Conservation (phyloP, 805 yeast species). For the Lipomyces orientalis region DNA sequence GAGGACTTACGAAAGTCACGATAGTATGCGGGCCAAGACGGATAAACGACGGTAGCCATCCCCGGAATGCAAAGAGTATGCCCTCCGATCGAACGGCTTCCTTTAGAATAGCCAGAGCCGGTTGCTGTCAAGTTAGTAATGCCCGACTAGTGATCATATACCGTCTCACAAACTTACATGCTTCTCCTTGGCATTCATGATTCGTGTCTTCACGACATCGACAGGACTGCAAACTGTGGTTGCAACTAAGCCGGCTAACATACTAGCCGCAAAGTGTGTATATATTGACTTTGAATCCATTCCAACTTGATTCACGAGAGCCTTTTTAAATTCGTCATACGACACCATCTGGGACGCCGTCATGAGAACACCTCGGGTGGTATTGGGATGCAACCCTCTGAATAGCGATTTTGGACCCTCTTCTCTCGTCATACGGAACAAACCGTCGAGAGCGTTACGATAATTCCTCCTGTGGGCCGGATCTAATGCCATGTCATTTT, state of each 20-base stretch:
- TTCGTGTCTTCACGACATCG: slow-evolving; percentile 86
- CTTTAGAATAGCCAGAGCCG: slow-evolving; percentile 58
- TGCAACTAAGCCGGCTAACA: slow-evolving; percentile 84
- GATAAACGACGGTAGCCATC: slow-evolving; percentile 88
- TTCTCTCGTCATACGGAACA: slow-evolving; percentile 60
- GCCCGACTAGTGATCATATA: not conserved
- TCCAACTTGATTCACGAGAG: slow-evolving; percentile 57
- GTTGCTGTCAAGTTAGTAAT: slow-evolving; percentile 46
- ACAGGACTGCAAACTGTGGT: slow-evolving; percentile 93
- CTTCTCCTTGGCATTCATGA: slow-evolving; percentile 64
- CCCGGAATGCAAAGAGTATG: slow-evolving; percentile 79
- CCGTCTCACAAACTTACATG: slow-evolving; percentile 19
- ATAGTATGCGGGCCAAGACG: slow-evolving; percentile 75
- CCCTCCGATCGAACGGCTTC: slow-evolving; percentile 73
- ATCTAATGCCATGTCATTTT: slow-evolving; percentile 78
- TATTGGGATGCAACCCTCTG: slow-evolving; percentile 78
- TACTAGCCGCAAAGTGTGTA: slow-evolving; percentile 79
- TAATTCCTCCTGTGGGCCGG: slow-evolving; percentile 70
- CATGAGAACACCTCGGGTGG: slow-evolving; percentile 82
- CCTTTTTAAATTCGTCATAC: slow-evolving; percentile 72
- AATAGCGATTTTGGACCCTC: slow-evolving; percentile 68
- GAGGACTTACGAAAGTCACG: slow-evolving; percentile 45
- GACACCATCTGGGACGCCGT: slow-evolving; percentile 91
- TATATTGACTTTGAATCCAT: slow-evolving; percentile 65
- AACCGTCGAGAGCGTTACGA: slow-evolving; percentile 78